These are phyloP conservation scores for Acanthamoeba sp. DNA, from an alignment of 208 protist genomes.

Conservation along the genomic window DNA sequence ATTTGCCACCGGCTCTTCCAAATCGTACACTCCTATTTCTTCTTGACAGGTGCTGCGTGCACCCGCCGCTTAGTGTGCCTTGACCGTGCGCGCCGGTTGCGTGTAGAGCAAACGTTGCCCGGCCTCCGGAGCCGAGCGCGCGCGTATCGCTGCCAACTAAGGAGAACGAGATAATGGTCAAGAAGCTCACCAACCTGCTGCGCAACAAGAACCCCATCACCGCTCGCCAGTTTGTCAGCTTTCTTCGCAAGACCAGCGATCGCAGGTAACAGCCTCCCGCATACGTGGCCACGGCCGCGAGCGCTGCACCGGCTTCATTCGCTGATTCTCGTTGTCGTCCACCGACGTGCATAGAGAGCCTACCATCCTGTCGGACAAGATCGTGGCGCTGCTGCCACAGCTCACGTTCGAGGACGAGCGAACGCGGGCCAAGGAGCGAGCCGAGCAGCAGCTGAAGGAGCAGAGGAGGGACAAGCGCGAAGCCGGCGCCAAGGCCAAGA, in stretches of 20 bases:
- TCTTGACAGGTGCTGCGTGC: too few species aligned
- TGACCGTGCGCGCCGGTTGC: too few species aligned
- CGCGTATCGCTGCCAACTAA: neutral
- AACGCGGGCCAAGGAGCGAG: neutral
- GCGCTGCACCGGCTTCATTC: too few species aligned
- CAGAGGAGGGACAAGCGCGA: neutral
- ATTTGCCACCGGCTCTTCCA: too few species aligned
- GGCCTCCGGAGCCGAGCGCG: neutral
- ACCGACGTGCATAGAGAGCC: constrained; percentile 42
- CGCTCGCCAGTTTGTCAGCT: neutral
- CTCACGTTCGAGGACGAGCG: constrained; percentile 37
- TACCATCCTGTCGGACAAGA: neutral
- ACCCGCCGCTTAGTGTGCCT: too few species aligned
- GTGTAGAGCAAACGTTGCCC: too few species aligned
- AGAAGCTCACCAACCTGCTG: constrained; percentile 30
- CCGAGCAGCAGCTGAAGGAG: neutral
- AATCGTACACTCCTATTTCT: too few species aligned
- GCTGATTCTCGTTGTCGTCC: too few species aligned
- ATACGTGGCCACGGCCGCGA: neutral
- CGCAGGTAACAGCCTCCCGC: neutral
- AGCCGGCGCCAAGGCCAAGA: neutral
- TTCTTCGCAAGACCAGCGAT: constrained; percentile 7
- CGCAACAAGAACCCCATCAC: constrained; percentile 37
- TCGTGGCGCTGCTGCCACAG: constrained; percentile 23
- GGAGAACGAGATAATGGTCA: constrained; percentile 49